Conservation (phyloP, 2,329 filamentous ascomycete species). For the Ustilaginoidea virens region DNA sequence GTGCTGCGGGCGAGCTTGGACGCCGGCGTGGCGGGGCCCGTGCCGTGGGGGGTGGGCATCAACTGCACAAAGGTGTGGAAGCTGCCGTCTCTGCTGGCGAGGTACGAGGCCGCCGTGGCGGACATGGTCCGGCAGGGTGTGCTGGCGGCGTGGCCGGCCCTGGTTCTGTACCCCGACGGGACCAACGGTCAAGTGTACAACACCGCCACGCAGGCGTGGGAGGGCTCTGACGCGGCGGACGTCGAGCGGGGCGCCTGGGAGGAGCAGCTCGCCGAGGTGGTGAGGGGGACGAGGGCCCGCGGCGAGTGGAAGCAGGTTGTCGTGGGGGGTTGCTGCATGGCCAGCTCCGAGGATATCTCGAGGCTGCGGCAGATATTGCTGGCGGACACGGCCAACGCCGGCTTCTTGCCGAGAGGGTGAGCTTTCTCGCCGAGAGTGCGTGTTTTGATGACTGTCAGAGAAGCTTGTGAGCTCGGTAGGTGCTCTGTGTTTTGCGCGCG, state of each 20-base stretch:
- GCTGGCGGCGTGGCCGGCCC: constrained; percentile 27
- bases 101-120: constrained; percentile 34
- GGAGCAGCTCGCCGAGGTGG: constrained; percentile 24
- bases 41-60: constrained; percentile 49
- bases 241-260: constrained; percentile 24
- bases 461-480: too few species aligned
- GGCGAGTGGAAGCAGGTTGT: constrained; percentile 29
- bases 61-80: constrained; percentile 56
- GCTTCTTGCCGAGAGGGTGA: too few species aligned
- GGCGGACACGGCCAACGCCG: too few species aligned
- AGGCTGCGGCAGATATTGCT: constrained; percentile 13
- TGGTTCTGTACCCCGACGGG: constrained; percentile 54
- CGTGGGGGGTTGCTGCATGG: constrained; percentile 38
- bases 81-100: constrained; percentile 35
- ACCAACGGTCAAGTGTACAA: constrained; percentile 55
- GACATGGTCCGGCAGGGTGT: constrained; percentile 19
- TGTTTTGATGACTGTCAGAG: too few species aligned
- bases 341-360: constrained; percentile 20
- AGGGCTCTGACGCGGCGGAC: constrained; percentile 17
- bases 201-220: constrained; percentile 46
- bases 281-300: constrained; percentile 18
- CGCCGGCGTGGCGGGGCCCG: constrained; percentile 7
- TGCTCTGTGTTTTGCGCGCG: too few species aligned
- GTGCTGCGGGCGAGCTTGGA: constrained; percentile 23
- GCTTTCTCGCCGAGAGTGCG: too few species aligned